Percentiles rank a stretch among this genome's conserved stretches.
These are phyloP conservation scores for Emergomyces africanus DNA, from an alignment of 2,329 filamentous ascomycete species.

Conservation along the genomic window DNA sequence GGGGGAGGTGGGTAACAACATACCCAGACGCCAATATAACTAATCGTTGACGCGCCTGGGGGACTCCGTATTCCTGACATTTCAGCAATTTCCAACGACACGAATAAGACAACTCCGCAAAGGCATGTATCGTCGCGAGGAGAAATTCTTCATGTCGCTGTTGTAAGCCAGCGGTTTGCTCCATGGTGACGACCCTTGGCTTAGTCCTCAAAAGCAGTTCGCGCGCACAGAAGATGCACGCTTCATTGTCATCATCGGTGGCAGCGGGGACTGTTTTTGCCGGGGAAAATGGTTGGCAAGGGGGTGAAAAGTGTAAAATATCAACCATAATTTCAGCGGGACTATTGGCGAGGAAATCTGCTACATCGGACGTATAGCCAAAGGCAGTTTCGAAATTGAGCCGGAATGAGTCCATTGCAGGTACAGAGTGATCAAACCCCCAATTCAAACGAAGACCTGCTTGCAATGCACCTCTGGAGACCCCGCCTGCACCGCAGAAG, in stretches of 20 bases:
- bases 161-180: constrained; percentile 62
- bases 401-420: constrained; percentile 46
- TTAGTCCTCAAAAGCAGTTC: constrained; percentile 44
- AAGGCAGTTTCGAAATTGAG: constrained; percentile 41
- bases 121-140: constrained; percentile 46
- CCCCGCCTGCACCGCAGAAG: constrained; percentile 62
- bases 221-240: constrained; percentile 36
- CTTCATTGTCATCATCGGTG: constrained; percentile 56
- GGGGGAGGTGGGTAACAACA: constrained; percentile 11
- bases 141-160: constrained; percentile 45
- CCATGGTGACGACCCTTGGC: constrained; percentile 61
- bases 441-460: constrained; percentile 48
- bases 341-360: constrained; percentile 27
- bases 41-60: constrained; percentile 36
- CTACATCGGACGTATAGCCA: constrained; percentile 32
- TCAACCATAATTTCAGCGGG: constrained; percentile 40
- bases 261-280: constrained; percentile 49
- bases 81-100: constrained; percentile 54
- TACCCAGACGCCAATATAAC: constrained; percentile 43
- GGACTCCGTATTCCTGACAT: constrained; percentile 37
- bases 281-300: constrained; percentile 64
- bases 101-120: constrained; percentile 54
- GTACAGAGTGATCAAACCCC: constrained; percentile 49
- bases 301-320: constrained; percentile 61
- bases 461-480: constrained; percentile 48